Base-by-base conservation (phyloP, 768 basidiomycete genomes). In the Leccinum pellstonianum region DNA sequence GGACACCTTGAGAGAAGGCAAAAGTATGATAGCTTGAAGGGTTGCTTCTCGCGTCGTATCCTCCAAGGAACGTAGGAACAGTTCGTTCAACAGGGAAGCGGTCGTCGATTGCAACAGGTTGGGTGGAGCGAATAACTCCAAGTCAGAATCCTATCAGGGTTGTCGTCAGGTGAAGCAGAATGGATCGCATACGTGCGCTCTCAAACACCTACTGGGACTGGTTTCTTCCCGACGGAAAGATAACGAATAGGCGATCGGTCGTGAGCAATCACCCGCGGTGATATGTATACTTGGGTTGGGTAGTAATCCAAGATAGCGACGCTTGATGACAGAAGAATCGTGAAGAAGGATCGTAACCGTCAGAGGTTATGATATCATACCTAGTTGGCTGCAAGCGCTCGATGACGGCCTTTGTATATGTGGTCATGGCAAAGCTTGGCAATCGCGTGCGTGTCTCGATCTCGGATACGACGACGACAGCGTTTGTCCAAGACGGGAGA, bases 71-170 rank as follows among this genome's bases (percentile, higher is more conserved):
- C 60, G 54, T 15, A 69, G 23, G 57, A 63, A 66, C 8, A 66
- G 29, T 27, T 52, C 55, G 23, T 64, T 74, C 57, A 87, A 67
- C 59, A 87, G 76, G 2, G 85, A 77, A 5, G 86, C 84, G 0
- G 84, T 79, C 1, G 82, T 79, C 5, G 80, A 78, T 61, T 80
- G 81, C 49, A 86, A 66, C 35, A 87, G 75, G 62, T 87, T 87
- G 15, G 86, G 86, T 3, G 85, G 81, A 3, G 76, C 66, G 55
- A 85, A 85, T 1, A 68, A 69, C 53, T 77, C 63, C 0, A 77
- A 72, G 19, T 71, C 64, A 3, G 68, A 61, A 58, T 71, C 68
- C 80, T 83, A 29, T 25, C 21, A 31, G 25, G 23, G 23, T 1
- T 10, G 14, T 3, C 5, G 23, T 70, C 55, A 67, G 51, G 15